Percentiles rank a stretch among this genome's conserved stretches.
Evolutionary conservation across 768 basidiomycete genomes (phyloP).

Genomic region (Trichaptum fuscoviolaceum): DNA sequence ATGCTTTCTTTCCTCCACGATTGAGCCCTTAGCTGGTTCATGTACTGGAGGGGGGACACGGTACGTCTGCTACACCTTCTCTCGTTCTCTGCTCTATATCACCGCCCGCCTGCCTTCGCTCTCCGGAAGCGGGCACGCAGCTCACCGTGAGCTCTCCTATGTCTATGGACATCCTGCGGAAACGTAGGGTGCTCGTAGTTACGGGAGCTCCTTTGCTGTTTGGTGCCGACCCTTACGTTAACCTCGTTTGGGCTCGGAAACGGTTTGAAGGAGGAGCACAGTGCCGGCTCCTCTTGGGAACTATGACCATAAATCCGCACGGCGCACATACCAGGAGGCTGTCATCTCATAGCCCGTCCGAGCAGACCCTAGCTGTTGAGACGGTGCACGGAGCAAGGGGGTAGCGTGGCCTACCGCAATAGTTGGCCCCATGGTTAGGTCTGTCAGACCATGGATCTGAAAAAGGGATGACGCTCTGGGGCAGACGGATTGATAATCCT

Average conservation of each 20-base stretch:
- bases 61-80: background rate
- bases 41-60: background rate
- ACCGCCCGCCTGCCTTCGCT: background rate
- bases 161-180: background rate
- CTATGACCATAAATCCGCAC: background rate
- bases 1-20: background rate
- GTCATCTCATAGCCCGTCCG: conserved; percentile 1
- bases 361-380: background rate
- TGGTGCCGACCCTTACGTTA: background rate
- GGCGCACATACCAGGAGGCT: background rate
- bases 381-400: background rate
- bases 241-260: background rate
- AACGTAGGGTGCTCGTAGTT: background rate
- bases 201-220: background rate
- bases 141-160: background rate
- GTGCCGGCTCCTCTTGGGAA: background rate
- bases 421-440: background rate
- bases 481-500: background rate
- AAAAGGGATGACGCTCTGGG: background rate
- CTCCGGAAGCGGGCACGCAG: background rate
- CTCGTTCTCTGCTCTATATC: background rate
- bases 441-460: background rate
- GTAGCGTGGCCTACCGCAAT: background rate
- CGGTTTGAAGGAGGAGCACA: background rate
- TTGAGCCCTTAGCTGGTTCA: background rate